Percentiles rank a stretch among this genome's conserved stretches.
Evolutionary conservation across 2,329 filamentous ascomycete species (phyloP).

Genomic region (Hysterium pulicare): DNA sequence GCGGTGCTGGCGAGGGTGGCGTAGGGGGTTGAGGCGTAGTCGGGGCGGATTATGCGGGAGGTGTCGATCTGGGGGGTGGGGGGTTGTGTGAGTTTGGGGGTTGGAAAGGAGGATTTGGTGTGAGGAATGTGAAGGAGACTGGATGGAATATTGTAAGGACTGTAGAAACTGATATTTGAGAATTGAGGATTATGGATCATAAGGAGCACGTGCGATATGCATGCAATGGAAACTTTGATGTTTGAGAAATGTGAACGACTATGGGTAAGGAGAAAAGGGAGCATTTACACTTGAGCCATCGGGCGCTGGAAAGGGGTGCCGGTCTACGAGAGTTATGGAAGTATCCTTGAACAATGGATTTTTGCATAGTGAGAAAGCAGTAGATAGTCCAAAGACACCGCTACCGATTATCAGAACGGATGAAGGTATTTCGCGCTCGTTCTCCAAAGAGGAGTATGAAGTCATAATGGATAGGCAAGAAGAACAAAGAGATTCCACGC

Average conservation of each 20-base stretch:
- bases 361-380: constrained; percentile 66
- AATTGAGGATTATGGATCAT: neutral
- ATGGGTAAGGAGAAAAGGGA: neutral
- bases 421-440: constrained; percentile 32
- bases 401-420: constrained; percentile 50
- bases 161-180: no score
- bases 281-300: constrained; percentile 52
- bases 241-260: no score
- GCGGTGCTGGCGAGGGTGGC: constrained; percentile 69
- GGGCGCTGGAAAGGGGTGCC: constrained; percentile 55
- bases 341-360: constrained; percentile 52
- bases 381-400: constrained; percentile 58
- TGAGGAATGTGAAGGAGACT: neutral
- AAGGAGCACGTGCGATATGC: no score
- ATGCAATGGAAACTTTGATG: no score
- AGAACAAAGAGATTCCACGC: no score
- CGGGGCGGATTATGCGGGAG: constrained; percentile 63
- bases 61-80: constrained; percentile 47
- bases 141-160: neutral
- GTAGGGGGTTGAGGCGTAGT: constrained; percentile 81
- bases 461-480: no score
- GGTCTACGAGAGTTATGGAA: constrained; percentile 57
- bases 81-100: constrained; percentile 1
- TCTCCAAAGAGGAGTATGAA: no score
- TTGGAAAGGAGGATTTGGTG: neutral